phyloP scores from a whole-genome alignment of 225 moss, liverwort and hornwort genomes.

The Pleurozium schreberi region DNA sequence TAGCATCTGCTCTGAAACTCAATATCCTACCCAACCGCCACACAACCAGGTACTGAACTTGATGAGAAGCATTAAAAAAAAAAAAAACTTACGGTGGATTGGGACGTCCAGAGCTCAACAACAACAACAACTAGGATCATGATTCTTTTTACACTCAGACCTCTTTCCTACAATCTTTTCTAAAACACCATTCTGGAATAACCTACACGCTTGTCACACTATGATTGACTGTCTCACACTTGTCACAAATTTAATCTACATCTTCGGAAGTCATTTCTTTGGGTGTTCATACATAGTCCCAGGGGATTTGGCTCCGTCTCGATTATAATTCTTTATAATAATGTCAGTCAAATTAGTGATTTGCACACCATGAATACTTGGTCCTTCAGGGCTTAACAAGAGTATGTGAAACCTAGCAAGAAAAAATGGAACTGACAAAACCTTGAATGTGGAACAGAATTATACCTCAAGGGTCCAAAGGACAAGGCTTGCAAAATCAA shows the following conservation, averaged over 20 bases:
- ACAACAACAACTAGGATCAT: neutral
- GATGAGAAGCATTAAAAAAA: neutral
- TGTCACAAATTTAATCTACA: neutral
- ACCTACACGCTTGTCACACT: neutral
- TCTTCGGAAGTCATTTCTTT: neutral
- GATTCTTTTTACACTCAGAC: neutral
- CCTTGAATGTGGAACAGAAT: neutral
- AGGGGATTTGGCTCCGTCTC: neutral
- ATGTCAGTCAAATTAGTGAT: neutral
- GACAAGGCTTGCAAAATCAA: conserved; percentile 68
- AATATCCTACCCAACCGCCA: neutral
- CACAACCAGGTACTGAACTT: neutral
- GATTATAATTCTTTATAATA: neutral
- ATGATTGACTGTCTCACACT: neutral
- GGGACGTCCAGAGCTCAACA: neutral
- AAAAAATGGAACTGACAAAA: neutral
- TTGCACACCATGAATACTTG: neutral
- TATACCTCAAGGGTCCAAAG: conserved; percentile 55
- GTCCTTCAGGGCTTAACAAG: neutral
- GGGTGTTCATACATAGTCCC: neutral
- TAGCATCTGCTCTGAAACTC: neutral
- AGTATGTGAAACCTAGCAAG: neutral
- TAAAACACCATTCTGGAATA: neutral
- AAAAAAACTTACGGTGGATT: too few relatives aligned
- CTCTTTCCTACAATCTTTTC: neutral